phyloP scores from a whole-genome alignment of 164 flowering plant genomes.

The Magnolia kwangsiensis region DNA sequence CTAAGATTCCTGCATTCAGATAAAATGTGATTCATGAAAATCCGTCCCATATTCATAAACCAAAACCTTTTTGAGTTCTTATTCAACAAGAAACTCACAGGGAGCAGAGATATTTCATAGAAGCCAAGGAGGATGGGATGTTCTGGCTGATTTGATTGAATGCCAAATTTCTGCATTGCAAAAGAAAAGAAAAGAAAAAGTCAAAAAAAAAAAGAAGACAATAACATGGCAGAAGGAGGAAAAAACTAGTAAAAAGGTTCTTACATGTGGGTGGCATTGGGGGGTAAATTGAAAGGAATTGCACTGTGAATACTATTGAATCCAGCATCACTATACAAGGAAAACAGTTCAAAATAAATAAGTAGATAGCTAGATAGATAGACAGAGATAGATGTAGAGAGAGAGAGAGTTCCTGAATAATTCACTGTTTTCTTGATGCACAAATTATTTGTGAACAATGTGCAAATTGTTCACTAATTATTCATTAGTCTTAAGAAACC shows the following conservation, averaged over 20 bases:
- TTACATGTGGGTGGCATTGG: conserved; percentile 68
- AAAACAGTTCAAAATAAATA: no score
- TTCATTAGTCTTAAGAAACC: no score
- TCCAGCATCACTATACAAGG: conserved; percentile 59
- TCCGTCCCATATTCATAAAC: neutral
- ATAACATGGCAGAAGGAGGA: neutral
- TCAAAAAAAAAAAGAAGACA: neutral
- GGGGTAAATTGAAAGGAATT: conserved; percentile 62
- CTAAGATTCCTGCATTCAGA: conserved; percentile 64
- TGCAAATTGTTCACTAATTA: no score
- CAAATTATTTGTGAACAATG: neutral
- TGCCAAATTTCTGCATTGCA: conserved; percentile 61
- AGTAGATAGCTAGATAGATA: neutral
- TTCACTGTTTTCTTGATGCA: neutral
- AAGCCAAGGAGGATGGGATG: conserved; percentile 49
- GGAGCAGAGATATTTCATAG: conserved; percentile 46
- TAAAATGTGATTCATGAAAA: neutral
- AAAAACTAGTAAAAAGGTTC: conserved; percentile 6
- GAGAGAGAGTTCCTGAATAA: neutral
- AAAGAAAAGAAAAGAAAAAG: neutral
- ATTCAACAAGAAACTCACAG: conserved; percentile 46
- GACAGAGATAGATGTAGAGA: neutral
- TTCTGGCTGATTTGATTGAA: conserved; percentile 50
- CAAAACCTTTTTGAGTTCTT: neutral
- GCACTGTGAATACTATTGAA: conserved; percentile 55